Conservation (phyloP, 2,329 filamentous ascomycete genomes). For the Simplicillium aogashimaense region DNA sequence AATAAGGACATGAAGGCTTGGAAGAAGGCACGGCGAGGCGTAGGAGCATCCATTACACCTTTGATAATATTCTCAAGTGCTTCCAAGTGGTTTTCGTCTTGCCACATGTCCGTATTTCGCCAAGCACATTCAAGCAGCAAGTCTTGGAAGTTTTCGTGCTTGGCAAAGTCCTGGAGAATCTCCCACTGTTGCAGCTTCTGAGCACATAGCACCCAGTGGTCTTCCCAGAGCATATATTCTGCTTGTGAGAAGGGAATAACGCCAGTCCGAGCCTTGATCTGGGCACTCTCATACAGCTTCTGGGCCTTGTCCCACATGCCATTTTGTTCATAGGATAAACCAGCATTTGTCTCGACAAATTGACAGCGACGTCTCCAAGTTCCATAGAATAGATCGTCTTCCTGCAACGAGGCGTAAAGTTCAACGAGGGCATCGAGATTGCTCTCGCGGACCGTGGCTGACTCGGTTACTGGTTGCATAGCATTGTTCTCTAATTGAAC, state of each 20-base stretch:
- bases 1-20: constrained; percentile 96
- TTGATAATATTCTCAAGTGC: constrained; percentile 90
- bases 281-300: constrained; percentile 89
- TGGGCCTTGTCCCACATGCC: constrained; percentile 99
- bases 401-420: constrained; percentile 79
- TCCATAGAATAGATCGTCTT: constrained; percentile 95
- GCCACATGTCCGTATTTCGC: constrained; percentile 94
- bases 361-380: constrained; percentile 92
- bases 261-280: constrained; percentile 92
- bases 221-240: constrained; percentile 99
- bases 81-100: constrained; percentile 73
- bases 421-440: constrained; percentile 94
- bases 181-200: constrained; percentile 99
- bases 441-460: constrained; percentile 76
- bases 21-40: constrained; percentile 89
- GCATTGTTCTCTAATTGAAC: constrained; percentile 84
- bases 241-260: constrained; percentile 93
- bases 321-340: constrained; percentile 94
- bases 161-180: constrained; percentile 91
- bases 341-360: constrained; percentile 95
- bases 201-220: constrained; percentile 96
- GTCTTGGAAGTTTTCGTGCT: constrained; percentile 98
- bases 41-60: constrained; percentile 94
- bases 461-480: constrained; percentile 76
- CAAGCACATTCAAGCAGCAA: constrained; percentile 90